These are phyloP conservation scores for Penicillium taxi DNA, from an alignment of 495 filamentous ascomycete species.

Conservation along the genomic window DNA sequence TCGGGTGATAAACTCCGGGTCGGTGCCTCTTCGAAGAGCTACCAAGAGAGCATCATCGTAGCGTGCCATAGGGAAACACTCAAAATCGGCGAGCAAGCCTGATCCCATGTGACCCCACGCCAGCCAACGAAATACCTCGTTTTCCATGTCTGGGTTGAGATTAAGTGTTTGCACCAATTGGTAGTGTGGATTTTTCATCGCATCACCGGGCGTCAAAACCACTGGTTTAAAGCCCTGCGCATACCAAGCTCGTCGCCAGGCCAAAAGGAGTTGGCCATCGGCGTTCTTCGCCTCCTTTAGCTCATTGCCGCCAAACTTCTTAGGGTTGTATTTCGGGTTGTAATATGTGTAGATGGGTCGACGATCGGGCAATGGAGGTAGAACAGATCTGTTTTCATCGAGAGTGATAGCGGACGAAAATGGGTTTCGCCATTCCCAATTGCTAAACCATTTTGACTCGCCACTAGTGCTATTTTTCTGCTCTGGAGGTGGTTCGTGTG, in stretches of 20 bases:
- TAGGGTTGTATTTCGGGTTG: constrained; percentile 47
- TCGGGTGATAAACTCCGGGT: constrained; percentile 56
- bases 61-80: constrained; percentile 77
- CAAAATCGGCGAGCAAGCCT: constrained; percentile 71
- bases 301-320: constrained; percentile 39
- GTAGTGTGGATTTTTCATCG: constrained; percentile 76
- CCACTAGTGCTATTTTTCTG: constrained; percentile 72
- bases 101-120: constrained; percentile 93
- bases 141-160: constrained; percentile 49
- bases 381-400: constrained; percentile 78
- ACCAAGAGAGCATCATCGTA: constrained; percentile 64
- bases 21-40: constrained; percentile 65
- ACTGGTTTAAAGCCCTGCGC: constrained; percentile 84
- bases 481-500: constrained; percentile 73
- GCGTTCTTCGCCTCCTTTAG: constrained; percentile 54
- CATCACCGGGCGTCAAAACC: constrained; percentile 71
- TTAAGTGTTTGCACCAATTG: constrained; percentile 49
- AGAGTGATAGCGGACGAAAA: constrained; percentile 81
- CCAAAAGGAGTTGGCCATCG: constrained; percentile 69
- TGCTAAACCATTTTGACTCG: constrained; percentile 74
- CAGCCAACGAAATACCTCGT: constrained; percentile 75
- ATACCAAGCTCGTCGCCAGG: constrained; percentile 92
- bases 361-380: constrained; percentile 67
- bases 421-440: constrained; percentile 82
- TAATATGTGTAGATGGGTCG: constrained; percentile 91